Percentiles rank a stretch among this genome's conserved stretches.
These are phyloP conservation scores for Sclerotinia nivalis DNA, from an alignment of 2,329 filamentous ascomycete genomes.

Conservation along the genomic window DNA sequence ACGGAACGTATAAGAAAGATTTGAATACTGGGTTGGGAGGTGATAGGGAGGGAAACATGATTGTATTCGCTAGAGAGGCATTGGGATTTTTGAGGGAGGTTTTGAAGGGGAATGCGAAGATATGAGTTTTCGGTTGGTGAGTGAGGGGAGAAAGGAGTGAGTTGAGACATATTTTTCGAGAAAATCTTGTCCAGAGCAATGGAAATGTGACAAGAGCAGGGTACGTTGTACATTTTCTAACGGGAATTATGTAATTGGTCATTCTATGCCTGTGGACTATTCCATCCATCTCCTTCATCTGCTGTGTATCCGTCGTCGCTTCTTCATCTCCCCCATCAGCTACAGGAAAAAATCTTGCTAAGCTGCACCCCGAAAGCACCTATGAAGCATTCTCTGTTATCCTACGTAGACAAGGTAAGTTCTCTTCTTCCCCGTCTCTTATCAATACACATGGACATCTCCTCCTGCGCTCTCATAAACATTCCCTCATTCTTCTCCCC, in stretches of 20 bases:
- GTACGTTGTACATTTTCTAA: neutral
- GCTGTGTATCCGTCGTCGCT: accelerated
- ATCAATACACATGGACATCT: no score
- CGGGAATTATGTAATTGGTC: no score
- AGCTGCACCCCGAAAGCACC: no score
- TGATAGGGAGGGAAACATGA: slow-evolving; percentile 62
- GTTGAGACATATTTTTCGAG: neutral
- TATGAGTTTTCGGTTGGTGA: slow-evolving; percentile 25
- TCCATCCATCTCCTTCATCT: no score
- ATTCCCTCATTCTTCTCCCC: no score
- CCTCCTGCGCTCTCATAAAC: no score
- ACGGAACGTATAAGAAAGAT: slow-evolving; percentile 55
- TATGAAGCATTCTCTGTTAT: no score
- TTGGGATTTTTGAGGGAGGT: slow-evolving; percentile 58
- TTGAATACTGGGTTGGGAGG: slow-evolving; percentile 54
- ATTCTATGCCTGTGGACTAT: neutral
- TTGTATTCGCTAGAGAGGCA: slow-evolving; percentile 59
- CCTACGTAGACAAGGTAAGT: no score
- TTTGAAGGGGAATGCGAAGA: slow-evolving; percentile 45
- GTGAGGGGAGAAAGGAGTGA: accelerated
- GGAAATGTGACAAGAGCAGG: neutral
- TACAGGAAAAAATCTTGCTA: no score
- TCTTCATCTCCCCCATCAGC: neutral
- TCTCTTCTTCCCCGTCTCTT: no score
- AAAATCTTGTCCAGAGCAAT: neutral